phyloP scores from a whole-genome alignment of 129 eudicot species.

The Artemisia tridentata region DNA sequence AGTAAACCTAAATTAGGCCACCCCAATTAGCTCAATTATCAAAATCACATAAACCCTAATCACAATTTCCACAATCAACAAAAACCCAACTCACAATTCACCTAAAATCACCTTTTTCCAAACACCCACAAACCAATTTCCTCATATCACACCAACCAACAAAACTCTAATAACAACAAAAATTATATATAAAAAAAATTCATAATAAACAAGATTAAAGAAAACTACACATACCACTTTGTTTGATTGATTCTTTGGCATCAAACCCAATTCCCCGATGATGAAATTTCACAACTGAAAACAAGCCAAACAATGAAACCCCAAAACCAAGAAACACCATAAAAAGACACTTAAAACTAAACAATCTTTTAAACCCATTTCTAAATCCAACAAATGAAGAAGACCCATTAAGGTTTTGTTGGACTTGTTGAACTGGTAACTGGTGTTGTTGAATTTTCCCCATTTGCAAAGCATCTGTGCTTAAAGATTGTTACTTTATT shows the following conservation, averaged over 20 bases:
- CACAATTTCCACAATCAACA: not conserved
- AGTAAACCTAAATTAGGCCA: not conserved
- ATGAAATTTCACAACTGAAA: constrained; percentile 45
- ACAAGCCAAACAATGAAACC: constrained; percentile 48
- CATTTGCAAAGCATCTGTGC: constrained; percentile 77
- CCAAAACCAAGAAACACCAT: constrained; percentile 48
- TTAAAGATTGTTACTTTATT: too few relatives aligned
- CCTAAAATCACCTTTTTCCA: not conserved
- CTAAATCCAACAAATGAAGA: constrained; percentile 27
- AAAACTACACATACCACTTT: constrained; percentile 42
- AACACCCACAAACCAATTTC: not conserved
- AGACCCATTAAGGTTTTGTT: constrained; percentile 16
- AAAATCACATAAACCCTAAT: constrained; percentile 24
- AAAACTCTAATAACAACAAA: constrained; percentile 26
- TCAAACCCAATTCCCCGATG: constrained; percentile 42
- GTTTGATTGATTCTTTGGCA: constrained; percentile 51
- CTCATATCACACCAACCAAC: not conserved
- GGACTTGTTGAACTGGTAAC: constrained; percentile 45
- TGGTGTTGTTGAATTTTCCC: constrained; percentile 57
- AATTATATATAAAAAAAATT: too few relatives aligned
- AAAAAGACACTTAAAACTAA: constrained; percentile 50
- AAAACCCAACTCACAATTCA: not conserved
- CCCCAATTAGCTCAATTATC: constrained; percentile 2
- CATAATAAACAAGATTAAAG: not conserved
- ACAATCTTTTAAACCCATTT: constrained; percentile 27